Conservation (phyloP, 73 alveolate genomes). For the Tetrahymena malaccensis region DNA sequence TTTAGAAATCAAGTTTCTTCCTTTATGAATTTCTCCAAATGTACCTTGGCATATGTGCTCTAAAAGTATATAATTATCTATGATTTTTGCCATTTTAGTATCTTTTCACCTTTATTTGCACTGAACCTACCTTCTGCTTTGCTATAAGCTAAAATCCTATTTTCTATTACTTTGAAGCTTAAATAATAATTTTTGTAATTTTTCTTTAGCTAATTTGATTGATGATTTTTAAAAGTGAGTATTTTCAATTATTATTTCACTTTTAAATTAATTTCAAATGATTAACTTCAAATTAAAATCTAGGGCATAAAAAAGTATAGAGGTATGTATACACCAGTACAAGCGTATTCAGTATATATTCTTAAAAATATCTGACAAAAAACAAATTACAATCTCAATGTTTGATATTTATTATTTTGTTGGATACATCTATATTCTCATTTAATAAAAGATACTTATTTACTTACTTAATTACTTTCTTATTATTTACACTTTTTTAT, state of each 20-base stretch:
- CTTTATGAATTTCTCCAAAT: constrained; percentile 44
- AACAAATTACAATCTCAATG: too few species aligned
- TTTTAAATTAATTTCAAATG: not conserved
- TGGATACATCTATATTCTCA: not conserved
- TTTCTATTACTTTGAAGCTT: not conserved
- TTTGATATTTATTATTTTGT: not conserved
- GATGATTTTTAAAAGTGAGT: not conserved
- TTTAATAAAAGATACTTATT: too few species aligned
- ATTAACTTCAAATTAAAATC: not conserved
- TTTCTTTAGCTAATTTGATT: not conserved
- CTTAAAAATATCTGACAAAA: not conserved
- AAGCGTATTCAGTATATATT: not conserved
- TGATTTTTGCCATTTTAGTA: constrained; percentile 25
- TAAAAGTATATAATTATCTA: constrained; percentile 31
- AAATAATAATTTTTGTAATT: not conserved
- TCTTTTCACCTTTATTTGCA: not conserved
- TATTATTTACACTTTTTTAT: too few species aligned
- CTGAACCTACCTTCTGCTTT: not conserved
- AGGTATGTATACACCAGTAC: not conserved
- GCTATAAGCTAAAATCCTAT: not conserved
- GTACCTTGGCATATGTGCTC: constrained; percentile 35
- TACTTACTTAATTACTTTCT: too few species aligned
- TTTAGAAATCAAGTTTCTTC: constrained; percentile 28
- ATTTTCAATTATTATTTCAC: not conserved
- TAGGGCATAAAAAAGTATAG: too few species aligned